phyloP scores from a whole-genome alignment of 2,329 filamentous ascomycete species.

The Colletotrichum nymphaeae region DNA sequence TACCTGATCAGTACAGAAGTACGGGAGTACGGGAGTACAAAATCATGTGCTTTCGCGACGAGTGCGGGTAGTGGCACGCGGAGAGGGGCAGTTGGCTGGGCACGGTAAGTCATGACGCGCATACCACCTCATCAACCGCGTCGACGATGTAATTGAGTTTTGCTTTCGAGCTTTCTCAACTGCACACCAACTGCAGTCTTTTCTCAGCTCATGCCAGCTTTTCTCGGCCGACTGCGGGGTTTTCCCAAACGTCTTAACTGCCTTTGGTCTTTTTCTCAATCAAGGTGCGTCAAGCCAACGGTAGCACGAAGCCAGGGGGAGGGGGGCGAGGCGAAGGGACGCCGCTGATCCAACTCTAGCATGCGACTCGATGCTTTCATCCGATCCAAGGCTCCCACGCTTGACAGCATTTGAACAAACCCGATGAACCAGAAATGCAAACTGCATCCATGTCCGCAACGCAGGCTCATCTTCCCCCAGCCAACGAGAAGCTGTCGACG shows the following conservation, averaged over 20 bases:
- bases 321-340: not conserved
- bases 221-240: not conserved
- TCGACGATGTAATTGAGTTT: slow-evolving; percentile 20
- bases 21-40: slow-evolving; percentile 1
- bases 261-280: not conserved
- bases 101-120: slow-evolving; percentile 27
- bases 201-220: not conserved
- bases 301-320: not conserved
- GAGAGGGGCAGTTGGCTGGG: not conserved
- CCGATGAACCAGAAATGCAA: not conserved
- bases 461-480: not conserved
- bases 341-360: not conserved
- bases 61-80: not conserved
- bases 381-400: not conserved
- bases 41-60: slow-evolving; percentile 36
- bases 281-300: not conserved
- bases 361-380: slow-evolving; percentile 3
- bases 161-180: not conserved
- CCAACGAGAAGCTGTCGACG: not conserved
- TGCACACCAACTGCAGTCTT: not conserved
- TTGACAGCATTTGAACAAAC: not conserved
- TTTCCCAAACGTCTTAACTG: not conserved
- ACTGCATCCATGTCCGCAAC: not conserved
- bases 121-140: slow-evolving; percentile 30
- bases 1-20: not conserved